Percentiles rank a stretch among this genome's conserved stretches.
These are phyloP conservation scores for Pichia insulana DNA, from an alignment of 805 yeast species.

Conservation along the genomic window DNA sequence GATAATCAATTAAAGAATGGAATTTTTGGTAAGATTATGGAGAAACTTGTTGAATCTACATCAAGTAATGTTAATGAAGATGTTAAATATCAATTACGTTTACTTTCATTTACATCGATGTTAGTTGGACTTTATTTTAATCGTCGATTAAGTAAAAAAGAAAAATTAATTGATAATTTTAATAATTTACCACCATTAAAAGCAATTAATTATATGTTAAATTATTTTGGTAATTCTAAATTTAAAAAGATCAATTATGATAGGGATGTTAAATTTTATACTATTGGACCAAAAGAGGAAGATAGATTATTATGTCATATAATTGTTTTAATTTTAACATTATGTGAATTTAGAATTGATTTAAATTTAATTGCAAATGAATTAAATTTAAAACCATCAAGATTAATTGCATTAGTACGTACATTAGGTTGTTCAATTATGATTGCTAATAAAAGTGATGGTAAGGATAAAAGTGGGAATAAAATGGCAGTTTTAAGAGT, in stretches of 20 bases:
- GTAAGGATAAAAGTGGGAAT: constrained; percentile 55
- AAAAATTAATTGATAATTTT: constrained; percentile 49
- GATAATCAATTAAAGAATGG: constrained; percentile 29
- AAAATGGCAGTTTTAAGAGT: constrained; percentile 79
- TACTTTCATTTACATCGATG: constrained; percentile 73
- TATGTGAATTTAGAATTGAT: constrained; percentile 68
- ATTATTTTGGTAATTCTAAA: constrained; percentile 60
- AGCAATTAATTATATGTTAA: constrained; percentile 62
- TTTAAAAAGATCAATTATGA: constrained; percentile 41
- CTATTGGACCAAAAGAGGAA: constrained; percentile 80
- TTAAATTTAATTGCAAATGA: constrained; percentile 79
- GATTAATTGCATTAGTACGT: constrained; percentile 57
- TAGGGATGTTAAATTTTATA: constrained; percentile 41
- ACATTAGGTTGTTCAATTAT: constrained; percentile 78
- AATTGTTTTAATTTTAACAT: constrained; percentile 61
- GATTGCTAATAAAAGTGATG: constrained; percentile 62
- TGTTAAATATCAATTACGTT: constrained; percentile 46
- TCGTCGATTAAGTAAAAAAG: constrained; percentile 56
- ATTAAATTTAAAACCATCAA: constrained; percentile 69
- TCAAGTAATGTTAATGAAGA: constrained; percentile 1
- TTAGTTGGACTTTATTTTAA: constrained; percentile 72
- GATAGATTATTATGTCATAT: constrained; percentile 79
- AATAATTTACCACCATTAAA: constrained; percentile 71
- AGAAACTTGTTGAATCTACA: not conserved
- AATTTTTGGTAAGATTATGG: constrained; percentile 3